A percentile compares a stretch with the other conserved stretches of the same genome.
Conservation (phyloP, 1,284 basidiomycete species). For the Austropuccinia psidii region DNA sequence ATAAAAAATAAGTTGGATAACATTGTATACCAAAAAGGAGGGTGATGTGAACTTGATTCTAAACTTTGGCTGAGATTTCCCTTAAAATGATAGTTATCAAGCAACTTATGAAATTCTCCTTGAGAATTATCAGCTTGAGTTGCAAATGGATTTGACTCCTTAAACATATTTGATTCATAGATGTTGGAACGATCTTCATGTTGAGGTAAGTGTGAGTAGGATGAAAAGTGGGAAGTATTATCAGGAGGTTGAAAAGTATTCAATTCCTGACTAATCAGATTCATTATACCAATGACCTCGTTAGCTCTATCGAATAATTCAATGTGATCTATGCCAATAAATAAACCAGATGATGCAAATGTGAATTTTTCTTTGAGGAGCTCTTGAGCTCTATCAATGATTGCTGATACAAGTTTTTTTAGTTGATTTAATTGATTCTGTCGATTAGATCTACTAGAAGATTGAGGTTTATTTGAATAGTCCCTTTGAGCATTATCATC, state of each 20-base stretch:
- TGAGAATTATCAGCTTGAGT: neutral
- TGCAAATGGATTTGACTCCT: constrained; percentile 22
- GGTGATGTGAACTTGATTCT: constrained; percentile 29
- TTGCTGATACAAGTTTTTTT: constrained; percentile 12
- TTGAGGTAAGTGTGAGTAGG: neutral
- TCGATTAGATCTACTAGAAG: neutral
- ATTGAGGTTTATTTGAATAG: neutral
- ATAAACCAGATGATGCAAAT: neutral
- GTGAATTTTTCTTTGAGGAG: neutral
- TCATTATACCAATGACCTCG: constrained; percentile 15
- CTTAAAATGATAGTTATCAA: neutral
- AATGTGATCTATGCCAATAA: constrained; percentile 13
- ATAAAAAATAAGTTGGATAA: constrained; percentile 70
- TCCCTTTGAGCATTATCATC: neutral
- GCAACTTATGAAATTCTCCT: neutral
- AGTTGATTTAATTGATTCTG: constrained; percentile 6
- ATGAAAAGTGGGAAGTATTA: neutral
- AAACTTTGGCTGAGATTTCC: constrained; percentile 12
- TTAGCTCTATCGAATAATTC: constrained; percentile 24
- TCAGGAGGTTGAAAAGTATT: constrained; percentile 11
- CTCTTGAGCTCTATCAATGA: neutral
- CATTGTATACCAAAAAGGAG: constrained; percentile 78
- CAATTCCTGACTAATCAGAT: neutral
- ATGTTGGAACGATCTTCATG: neutral
- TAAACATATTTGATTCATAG: constrained; percentile 9